Base-by-base conservation (phyloP, 1,139 yeast genomes). In the Saccharomyces pastorianus region DNA sequence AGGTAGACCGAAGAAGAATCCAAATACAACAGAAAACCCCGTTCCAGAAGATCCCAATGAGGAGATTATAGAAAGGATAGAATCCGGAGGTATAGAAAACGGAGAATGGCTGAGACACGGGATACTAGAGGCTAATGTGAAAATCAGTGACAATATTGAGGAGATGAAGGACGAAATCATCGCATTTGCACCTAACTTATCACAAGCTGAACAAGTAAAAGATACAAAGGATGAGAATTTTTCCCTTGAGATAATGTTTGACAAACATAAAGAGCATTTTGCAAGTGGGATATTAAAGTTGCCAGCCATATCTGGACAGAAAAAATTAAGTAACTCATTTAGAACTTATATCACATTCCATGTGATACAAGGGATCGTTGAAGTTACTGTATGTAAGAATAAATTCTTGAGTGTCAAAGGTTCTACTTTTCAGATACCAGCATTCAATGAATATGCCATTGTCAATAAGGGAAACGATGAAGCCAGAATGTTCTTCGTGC, bases 401-500 rank as follows among this genome's bases (percentile, higher is more conserved):
- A 76, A 73, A 25, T 88, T 90, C 64, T 73, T 82, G 6, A 86
- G 85, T 7, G 77, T 81, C 0, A 74, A 78, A 58, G 96, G 96
- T 1, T 87, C 96, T 55, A 80, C 93, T 1, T 84, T 90, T 64
- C 88, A 86, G 61, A 78, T 90, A 2, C 97, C 97, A 0, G 78
- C 85, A 71, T 85, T 84, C 4, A 88, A 86, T 64, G 76, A 77
- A 51, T 89, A 88, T 67, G 80, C 86, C 55, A 74, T 86, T 66
- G 73, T 75, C 57, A 82, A 88, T 64, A 74, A 76, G 47, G 87
- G 89, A 0, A 73, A 74, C 51, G 75, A 73, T 11, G 76, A 77
- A 31, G 89, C 86, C 0, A 77, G 79, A 56, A 64, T 90, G 66
- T 88, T 87, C 68, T 89, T 89, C 67, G 91, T 88, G 1, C 96